Base-by-base conservation (phyloP, 371 early-diverging fungal species). In the Apophysomyces variabilis region DNA sequence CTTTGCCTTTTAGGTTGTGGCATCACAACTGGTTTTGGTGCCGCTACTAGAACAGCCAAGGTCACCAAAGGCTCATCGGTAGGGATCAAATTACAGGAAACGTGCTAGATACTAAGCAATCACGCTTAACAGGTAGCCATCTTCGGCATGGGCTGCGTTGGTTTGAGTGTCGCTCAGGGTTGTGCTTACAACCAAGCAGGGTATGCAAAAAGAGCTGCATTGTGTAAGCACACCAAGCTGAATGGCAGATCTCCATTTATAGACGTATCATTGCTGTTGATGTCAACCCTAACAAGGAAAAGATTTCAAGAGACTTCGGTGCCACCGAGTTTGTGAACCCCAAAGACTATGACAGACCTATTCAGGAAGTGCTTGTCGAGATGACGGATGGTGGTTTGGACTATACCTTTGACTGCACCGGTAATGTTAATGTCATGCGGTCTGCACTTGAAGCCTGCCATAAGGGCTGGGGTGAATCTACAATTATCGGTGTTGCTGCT, bases 61-160 rank as follows among this genome's bases (percentile, higher is more conserved):
- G n/a, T n/a, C n/a, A n/a, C n/a, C n/a, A n/a, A n/a, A n/a, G n/a
- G n/a, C n/a, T n/a, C n/a, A n/a, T n/a, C n/a, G n/a, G n/a, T n/a
- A n/a, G n/a, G n/a, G n/a, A n/a, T n/a, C n/a, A n/a, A n/a, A n/a
- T n/a, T n/a, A n/a, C n/a, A n/a, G n/a, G n/a, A 21, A 21, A 21
- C 1, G 21, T 21, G 21, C 21, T 1, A 21, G 1, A 21, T 21
- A 21, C 21, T 21, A 21, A 21, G 21, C 21, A 21, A 21, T 21
- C 21, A 21, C 21, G 21, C 21, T 21, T 21, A 21, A 21, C 26
- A 70, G 66, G 85, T 93, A 13, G 98, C 97, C 38, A 93, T 98
- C 65, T 98, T 98, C 80, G 98, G 98, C 65, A 85, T 96, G 66
- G 98, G 98, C 14, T 96, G 95, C 47, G 95, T 98, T 59, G 98